Evolutionary conservation across 805 yeast species (phyloP), one percentile per base, ranked within the genome.

Genomic region (Starmerella asiatica): DNA sequence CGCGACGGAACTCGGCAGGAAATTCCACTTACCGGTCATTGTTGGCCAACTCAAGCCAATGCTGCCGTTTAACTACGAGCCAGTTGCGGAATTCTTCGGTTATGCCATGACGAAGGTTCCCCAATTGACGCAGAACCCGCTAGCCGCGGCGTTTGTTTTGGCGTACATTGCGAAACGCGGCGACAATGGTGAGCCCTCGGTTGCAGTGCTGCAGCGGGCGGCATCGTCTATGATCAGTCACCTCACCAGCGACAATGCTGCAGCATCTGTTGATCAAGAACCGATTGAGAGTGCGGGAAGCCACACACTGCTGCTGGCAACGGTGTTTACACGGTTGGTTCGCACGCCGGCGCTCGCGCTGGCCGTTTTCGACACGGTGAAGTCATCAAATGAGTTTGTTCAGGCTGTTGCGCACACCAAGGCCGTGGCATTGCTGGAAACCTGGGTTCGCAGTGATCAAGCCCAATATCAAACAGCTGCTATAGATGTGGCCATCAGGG

Each of bases 401-500:
- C n/a, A 20, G 7, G 29, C 35, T 6, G 36, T 39, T n/a, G 34
- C 36, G 18, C 7, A 11, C 18, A 3, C 40, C 6, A n/a, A 12
- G 20, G n/a, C 33, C 3, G 21, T 17, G 11, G 19, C 26, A 5
- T 16, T 42, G 38, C 26, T 42, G 11, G 17, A 14, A 16, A 21
- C 46, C 2, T 38, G 43, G 43, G 36, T 32, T 11, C 16, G 14
- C 35, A 11, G 26, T 11, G 9, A 36, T 6, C 31, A 29, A 15
- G 6, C 19, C 5, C 30, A 21, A 15, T 34, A 26, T n/a, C 6
- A 5, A 12, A 30, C 7, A 12, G 56, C 59, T 37, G 48, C 55
- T 5, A 45, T 59, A n/a, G 64, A 61, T 28, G 46, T 58, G 16
- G 55, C 56, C 8, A 45, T 56, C 9, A 47, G 49, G 27, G 56